Evolutionary conservation across 805 yeast genomes (phyloP).

Genomic region (Saturnispora serradocipensis): DNA sequence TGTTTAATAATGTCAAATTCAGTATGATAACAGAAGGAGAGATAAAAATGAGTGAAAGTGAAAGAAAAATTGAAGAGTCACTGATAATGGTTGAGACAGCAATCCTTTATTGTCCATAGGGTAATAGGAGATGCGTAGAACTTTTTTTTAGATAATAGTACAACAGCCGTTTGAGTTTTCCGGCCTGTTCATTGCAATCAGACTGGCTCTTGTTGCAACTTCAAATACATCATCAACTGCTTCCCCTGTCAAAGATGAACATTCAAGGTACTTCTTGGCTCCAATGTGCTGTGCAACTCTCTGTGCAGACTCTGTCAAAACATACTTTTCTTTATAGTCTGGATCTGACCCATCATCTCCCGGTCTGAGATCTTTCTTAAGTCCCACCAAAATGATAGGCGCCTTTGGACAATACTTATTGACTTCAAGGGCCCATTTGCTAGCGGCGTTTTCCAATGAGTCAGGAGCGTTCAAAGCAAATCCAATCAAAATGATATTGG

Average conservation of each 20-base stretch:
- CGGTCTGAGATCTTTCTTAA: slow-evolving; percentile 71
- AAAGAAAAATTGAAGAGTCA: neutral
- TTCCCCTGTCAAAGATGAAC: slow-evolving; percentile 88
- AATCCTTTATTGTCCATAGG: neutral
- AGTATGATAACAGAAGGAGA: neutral
- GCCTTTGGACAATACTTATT: slow-evolving; percentile 69
- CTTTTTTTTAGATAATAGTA: slow-evolving; percentile 1
- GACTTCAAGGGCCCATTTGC: slow-evolving; percentile 86
- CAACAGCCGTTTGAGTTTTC: slow-evolving; percentile 36
- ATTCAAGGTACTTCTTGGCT: slow-evolving; percentile 75
- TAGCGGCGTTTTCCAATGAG: slow-evolving; percentile 69
- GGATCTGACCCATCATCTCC: slow-evolving; percentile 27
- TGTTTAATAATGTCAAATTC: neutral
- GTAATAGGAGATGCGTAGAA: neutral
- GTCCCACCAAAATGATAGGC: slow-evolving; percentile 71
- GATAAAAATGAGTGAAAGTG: neutral
- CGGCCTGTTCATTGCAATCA: slow-evolving; percentile 44
- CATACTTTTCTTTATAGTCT: slow-evolving; percentile 33
- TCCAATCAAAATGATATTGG: slow-evolving; percentile 78
- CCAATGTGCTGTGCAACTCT: slow-evolving; percentile 69
- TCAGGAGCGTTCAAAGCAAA: slow-evolving; percentile 82
- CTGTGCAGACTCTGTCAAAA: slow-evolving; percentile 53
- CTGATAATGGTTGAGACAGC: neutral
- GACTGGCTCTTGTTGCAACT: slow-evolving; percentile 76
- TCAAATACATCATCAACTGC: slow-evolving; percentile 94